Conservation (phyloP, 495 filamentous ascomycete genomes). For the Rhypophila decipiens region DNA sequence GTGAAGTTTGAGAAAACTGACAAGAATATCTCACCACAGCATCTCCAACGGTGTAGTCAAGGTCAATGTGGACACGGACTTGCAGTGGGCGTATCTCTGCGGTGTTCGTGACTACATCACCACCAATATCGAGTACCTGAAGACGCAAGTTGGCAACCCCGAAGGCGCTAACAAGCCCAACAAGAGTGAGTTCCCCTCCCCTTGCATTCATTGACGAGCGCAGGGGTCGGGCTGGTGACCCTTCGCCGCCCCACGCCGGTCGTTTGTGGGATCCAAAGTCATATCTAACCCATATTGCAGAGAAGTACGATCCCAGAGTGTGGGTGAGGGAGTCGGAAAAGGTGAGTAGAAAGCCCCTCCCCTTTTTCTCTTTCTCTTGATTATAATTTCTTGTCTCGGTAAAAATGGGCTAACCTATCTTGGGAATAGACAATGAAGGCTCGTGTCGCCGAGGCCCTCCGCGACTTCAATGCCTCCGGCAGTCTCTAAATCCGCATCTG, state of each 20-base stretch:
- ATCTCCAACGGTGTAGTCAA: slow-evolving; percentile 87
- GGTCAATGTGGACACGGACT: slow-evolving; percentile 87
- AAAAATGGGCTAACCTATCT: too few species aligned
- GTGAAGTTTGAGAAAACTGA: too few species aligned
- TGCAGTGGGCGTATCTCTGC: slow-evolving; percentile 78
- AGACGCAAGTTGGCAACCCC: slow-evolving; percentile 83
- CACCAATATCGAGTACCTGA: slow-evolving; percentile 91
- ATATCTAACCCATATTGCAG: neutral
- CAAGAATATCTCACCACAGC: too few species aligned
- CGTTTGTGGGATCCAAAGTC: neutral
- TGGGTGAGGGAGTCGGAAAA: slow-evolving; percentile 93
- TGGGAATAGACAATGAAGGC: slow-evolving; percentile 93
- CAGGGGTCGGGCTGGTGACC: too few species aligned
- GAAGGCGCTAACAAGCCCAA: slow-evolving; percentile 84
- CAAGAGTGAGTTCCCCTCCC: slow-evolving; percentile 68
- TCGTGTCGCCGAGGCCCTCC: slow-evolving; percentile 71
- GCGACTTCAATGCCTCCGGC: slow-evolving; percentile 85
- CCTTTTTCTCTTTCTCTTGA: too few species aligned
- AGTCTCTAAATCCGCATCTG: slow-evolving; percentile 88
- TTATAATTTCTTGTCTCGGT: too few species aligned
- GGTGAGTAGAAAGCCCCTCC: too few species aligned
- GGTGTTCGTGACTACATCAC: slow-evolving; percentile 88
- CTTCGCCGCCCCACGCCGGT: neutral
- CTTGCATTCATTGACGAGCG: neutral
- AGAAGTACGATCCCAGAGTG: slow-evolving; percentile 38